phyloP scores from a whole-genome alignment of 345 rosid genomes.

The Eutrema heterophyllum region DNA sequence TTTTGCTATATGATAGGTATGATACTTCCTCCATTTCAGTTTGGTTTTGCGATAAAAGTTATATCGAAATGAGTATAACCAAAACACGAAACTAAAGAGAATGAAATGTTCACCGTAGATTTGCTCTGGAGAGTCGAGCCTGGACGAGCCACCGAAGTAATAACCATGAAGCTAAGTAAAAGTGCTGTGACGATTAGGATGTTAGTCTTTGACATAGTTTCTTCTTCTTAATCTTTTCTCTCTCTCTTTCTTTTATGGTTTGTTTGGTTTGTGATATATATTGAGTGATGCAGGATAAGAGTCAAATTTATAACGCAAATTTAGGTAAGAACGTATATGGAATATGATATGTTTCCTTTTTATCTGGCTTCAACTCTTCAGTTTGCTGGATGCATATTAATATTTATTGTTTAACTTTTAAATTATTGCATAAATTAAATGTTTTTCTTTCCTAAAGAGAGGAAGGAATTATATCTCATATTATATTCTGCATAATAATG shows the following conservation, averaged over 20 bases:
- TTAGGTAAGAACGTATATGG: not conserved
- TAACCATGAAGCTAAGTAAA: slow-evolving; percentile 14
- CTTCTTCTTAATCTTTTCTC: not conserved
- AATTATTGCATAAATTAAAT: not conserved
- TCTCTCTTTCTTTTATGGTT: not conserved
- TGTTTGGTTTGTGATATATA: not conserved
- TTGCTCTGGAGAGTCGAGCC: slow-evolving; percentile 6
- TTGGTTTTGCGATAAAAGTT: not conserved
- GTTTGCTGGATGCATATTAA: not conserved
- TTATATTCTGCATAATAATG: not conserved
- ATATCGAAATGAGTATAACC: not conserved
- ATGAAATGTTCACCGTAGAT: not conserved
- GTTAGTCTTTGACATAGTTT: slow-evolving; percentile 12
- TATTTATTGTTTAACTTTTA: not conserved
- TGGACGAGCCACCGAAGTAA: slow-evolving; percentile 20
- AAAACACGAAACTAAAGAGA: not conserved
- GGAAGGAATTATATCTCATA: not conserved
- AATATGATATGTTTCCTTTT: not conserved
- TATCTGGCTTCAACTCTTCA: not conserved
- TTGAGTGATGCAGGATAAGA: not conserved
- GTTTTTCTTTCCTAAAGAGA: not conserved
- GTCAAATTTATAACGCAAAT: not conserved
- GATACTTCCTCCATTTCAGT: not conserved
- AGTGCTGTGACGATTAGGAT: slow-evolving; percentile 1
- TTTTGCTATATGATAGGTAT: not conserved